These are phyloP conservation scores for Aspergillus ochraceoroseus DNA, from an alignment of 2,329 filamentous ascomycete genomes.

Conservation along the genomic window DNA sequence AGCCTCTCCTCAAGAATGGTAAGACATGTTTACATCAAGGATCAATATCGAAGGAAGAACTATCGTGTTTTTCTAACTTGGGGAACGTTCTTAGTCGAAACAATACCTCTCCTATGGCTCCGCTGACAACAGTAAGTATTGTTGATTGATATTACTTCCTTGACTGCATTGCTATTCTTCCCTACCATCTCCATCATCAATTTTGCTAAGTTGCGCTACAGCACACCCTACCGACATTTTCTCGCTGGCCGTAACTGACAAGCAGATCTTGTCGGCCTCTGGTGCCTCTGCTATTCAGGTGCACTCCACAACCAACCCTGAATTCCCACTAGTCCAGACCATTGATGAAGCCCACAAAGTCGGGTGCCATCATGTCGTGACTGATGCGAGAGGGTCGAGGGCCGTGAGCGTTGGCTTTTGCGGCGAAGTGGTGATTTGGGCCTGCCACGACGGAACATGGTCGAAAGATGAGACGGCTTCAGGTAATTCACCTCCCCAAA, in stretches of 20 bases:
- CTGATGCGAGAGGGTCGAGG: constrained; percentile 62
- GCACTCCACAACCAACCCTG: constrained; percentile 65
- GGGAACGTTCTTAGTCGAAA: constrained; percentile 65
- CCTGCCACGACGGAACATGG: constrained; percentile 53
- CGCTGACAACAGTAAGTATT: constrained; percentile 70
- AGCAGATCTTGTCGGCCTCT: constrained; percentile 72
- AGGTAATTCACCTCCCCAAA: constrained; percentile 28
- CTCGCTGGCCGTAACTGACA: constrained; percentile 69
- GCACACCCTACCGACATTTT: constrained; percentile 83
- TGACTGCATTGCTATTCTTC: not conserved
- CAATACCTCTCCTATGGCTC: constrained; percentile 95
- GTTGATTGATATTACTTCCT: not conserved
- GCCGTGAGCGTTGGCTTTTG: constrained; percentile 84
- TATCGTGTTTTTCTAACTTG: constrained; percentile 3
- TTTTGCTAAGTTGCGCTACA: constrained; percentile 40
- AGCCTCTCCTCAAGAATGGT: constrained; percentile 6
- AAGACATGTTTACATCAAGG: not conserved
- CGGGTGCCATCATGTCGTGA: constrained; percentile 84
- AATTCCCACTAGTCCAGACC: constrained; percentile 73
- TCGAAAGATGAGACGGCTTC: constrained; percentile 47
- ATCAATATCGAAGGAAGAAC: not conserved
- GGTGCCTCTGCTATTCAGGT: constrained; percentile 78
- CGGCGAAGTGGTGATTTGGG: constrained; percentile 83
- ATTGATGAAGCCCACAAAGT: constrained; percentile 76
- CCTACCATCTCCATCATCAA: constrained; percentile 2